A percentile compares a stretch with the other conserved stretches of the same genome.
These are phyloP conservation scores for Gossypium schwendimanii DNA, from an alignment of 441 rosid species.

Conservation along the genomic window DNA sequence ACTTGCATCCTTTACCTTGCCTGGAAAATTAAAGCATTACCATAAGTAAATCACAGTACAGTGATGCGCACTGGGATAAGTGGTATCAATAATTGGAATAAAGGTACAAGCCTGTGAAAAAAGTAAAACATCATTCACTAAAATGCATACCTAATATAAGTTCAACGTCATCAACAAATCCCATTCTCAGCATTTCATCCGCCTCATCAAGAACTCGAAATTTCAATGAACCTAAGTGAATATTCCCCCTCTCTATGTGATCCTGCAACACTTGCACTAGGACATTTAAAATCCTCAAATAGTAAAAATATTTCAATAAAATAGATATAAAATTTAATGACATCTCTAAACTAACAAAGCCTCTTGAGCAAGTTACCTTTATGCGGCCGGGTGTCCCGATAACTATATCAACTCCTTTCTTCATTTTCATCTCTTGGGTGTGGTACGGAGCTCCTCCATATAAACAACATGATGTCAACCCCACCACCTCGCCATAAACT, in stretches of 20 bases:
- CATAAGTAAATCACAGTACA: not conserved
- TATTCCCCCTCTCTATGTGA: constrained; percentile 66
- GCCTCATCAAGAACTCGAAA: constrained; percentile 97
- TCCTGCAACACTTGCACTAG: constrained; percentile 38
- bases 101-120: not conserved
- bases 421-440: constrained; percentile 53
- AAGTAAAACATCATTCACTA: not conserved
- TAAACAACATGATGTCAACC: constrained; percentile 70
- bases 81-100: not conserved
- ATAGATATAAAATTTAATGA: not conserved
- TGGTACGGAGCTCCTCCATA: constrained; percentile 78
- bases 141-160: constrained; percentile 62
- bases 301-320: not conserved
- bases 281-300: not conserved
- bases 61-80: not conserved
- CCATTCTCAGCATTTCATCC: constrained; percentile 96
- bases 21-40: constrained; percentile 31
- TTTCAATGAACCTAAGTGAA: constrained; percentile 55
- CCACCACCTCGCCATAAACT: constrained; percentile 63
- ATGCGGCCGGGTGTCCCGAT: constrained; percentile 93
- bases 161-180: constrained; percentile 94
- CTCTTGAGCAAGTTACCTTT: constrained; percentile 40
- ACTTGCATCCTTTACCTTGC: constrained; percentile 70
- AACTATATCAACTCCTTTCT: constrained; percentile 81
- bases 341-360: not conserved